Conservation (phyloP, 495 filamentous ascomycete species). For the Aspergillus indologenus region DNA sequence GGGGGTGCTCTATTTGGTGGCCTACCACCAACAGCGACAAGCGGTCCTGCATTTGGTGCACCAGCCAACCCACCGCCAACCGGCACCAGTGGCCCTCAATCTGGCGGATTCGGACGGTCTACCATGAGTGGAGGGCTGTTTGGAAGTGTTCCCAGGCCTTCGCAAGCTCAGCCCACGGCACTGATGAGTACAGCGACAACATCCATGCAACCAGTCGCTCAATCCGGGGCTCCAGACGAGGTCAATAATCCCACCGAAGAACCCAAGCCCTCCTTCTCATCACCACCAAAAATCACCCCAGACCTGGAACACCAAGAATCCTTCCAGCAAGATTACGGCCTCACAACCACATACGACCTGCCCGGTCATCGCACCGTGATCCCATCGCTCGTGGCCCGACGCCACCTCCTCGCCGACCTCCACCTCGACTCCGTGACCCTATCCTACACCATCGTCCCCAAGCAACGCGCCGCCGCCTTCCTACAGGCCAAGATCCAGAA, state of each 20-base stretch:
- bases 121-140: background rate
- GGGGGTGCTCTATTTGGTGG: too few species aligned
- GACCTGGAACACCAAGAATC: slow-evolving; percentile 30
- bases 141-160: background rate
- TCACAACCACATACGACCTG: slow-evolving; percentile 63
- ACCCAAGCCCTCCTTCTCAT: slow-evolving; percentile 3
- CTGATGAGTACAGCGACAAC: background rate
- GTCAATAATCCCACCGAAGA: background rate
- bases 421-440: slow-evolving; percentile 33
- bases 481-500: slow-evolving; percentile 63
- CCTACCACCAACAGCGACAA: too few species aligned
- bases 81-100: background rate
- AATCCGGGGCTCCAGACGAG: background rate
- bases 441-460: slow-evolving; percentile 58
- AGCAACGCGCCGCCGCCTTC: slow-evolving; percentile 63
- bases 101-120: background rate
- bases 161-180: too few species aligned
- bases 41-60: background rate
- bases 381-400: slow-evolving; percentile 36
- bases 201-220: background rate
- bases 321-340: slow-evolving; percentile 42
- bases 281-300: background rate
- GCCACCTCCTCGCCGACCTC: slow-evolving; percentile 46
- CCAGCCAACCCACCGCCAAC: too few species aligned
- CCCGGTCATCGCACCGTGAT: slow-evolving; percentile 49